Conservation (phyloP, 2,329 filamentous ascomycete species). For the Trichoderma koningiopsis region DNA sequence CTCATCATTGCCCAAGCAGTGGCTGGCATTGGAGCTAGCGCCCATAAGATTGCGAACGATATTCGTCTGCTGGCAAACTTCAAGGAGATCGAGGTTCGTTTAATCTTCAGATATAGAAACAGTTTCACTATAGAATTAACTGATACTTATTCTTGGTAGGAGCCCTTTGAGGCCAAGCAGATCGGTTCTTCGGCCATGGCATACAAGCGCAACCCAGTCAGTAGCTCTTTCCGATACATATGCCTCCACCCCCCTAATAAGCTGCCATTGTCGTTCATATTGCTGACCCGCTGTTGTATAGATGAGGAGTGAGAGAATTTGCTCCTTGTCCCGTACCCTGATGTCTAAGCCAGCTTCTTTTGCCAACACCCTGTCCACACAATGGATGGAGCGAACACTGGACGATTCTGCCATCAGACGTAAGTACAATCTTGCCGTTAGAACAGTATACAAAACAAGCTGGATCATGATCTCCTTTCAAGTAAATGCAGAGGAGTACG, state of each 20-base stretch:
- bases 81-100: conserved; percentile 74
- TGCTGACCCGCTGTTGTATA: neutral
- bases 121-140: conserved; percentile 37
- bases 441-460: neutral
- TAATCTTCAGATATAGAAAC: too few relatives aligned
- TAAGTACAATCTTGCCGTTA: conserved; percentile 1
- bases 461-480: neutral
- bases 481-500: neutral
- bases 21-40: conserved; percentile 76
- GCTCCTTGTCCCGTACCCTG: conserved; percentile 1
- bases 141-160: too few relatives aligned
- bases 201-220: neutral
- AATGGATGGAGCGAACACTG: conserved; percentile 68
- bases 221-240: neutral
- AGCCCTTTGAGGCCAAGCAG: conserved; percentile 6
- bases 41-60: conserved; percentile 68
- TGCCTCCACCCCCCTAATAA: neutral
- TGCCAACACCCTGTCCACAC: conserved; percentile 24
- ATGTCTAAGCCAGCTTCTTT: conserved; percentile 14
- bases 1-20: conserved; percentile 75
- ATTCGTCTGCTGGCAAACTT: conserved; percentile 72
- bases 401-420: conserved; percentile 65
- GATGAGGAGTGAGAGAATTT: conserved; percentile 16
- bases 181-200: conserved; percentile 23
- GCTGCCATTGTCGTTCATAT: neutral